These are phyloP conservation scores for Lophium mytilinum DNA, from an alignment of 495 filamentous ascomycete genomes.

Conservation along the genomic window DNA sequence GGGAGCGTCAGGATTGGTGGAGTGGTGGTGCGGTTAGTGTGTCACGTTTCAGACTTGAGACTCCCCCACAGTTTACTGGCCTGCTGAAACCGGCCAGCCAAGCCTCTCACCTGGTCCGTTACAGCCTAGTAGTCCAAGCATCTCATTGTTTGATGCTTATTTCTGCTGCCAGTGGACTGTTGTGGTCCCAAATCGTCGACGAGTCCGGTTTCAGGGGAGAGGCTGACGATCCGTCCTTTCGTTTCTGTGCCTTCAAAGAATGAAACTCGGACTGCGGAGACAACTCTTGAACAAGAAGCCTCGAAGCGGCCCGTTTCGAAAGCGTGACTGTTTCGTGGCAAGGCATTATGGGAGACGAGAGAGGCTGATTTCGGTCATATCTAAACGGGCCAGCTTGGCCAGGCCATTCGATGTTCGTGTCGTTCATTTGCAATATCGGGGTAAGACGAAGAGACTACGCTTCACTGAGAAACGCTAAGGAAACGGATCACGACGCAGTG, in stretches of 20 bases:
- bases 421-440: no score
- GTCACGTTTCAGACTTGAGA: slow-evolving; percentile 1
- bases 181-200: not conserved
- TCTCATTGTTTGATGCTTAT: not conserved
- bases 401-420: no score
- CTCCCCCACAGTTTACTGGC: not conserved
- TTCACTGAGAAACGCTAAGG: no score
- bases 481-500: no score
- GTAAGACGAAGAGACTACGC: no score
- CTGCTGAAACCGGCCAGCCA: not conserved
- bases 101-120: not conserved
- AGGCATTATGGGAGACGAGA: not conserved
- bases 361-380: no score
- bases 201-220: not conserved
- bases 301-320: not conserved
- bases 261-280: not conserved
- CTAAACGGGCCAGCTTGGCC: no score
- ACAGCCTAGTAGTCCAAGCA: not conserved
- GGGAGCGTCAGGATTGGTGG: not conserved
- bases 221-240: not conserved
- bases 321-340: not conserved
- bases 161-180: not conserved
- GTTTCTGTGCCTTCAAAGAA: not conserved
- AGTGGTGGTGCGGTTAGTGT: not conserved
- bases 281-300: not conserved